phyloP scores from a whole-genome alignment of 2,329 filamentous ascomycete species.

The Fusarium floridanum region DNA sequence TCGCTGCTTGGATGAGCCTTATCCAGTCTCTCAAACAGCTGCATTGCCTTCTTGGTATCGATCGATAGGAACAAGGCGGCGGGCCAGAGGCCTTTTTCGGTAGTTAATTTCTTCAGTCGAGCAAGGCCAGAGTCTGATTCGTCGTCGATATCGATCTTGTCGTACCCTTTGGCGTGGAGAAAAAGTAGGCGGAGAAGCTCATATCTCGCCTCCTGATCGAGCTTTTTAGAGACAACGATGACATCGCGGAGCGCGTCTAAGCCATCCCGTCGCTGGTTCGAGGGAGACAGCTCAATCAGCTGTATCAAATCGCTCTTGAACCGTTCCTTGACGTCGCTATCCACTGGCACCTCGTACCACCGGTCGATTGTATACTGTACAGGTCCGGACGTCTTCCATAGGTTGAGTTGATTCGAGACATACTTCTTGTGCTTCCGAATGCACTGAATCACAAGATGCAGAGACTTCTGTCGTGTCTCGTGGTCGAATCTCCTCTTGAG shows the following conservation, averaged over 20 bases:
- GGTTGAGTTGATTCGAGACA: background rate
- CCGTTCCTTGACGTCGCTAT: background rate
- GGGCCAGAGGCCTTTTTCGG: conserved; percentile 25
- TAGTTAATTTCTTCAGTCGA: conserved; percentile 1
- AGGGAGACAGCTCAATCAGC: conserved; percentile 14
- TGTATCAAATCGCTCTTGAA: conserved; percentile 12
- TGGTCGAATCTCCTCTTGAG: conserved; percentile 23
- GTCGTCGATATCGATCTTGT: conserved; percentile 42
- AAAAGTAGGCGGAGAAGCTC: conserved; percentile 42
- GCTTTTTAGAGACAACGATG: background rate
- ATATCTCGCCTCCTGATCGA: conserved; percentile 25
- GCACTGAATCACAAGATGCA: conserved; percentile 30
- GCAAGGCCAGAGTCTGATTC: conserved; percentile 7
- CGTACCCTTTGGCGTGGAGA: conserved; percentile 25
- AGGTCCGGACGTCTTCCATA: background rate
- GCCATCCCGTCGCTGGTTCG: background rate
- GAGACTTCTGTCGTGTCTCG: conserved; percentile 27
- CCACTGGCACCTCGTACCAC: conserved; percentile 18
- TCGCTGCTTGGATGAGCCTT: conserved; percentile 22
- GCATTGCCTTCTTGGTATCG: conserved; percentile 18
- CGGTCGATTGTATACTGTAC: conserved; percentile 28
- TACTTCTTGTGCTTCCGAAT: conserved; percentile 5
- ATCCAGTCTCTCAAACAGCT: conserved; percentile 34
- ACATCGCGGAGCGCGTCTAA: background rate
- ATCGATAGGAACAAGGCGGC: conserved; percentile 29